Evolutionary conservation across 306 rosid species (phyloP), one percentile per base, ranked within the genome.

Genomic region (Malus domestica): DNA sequence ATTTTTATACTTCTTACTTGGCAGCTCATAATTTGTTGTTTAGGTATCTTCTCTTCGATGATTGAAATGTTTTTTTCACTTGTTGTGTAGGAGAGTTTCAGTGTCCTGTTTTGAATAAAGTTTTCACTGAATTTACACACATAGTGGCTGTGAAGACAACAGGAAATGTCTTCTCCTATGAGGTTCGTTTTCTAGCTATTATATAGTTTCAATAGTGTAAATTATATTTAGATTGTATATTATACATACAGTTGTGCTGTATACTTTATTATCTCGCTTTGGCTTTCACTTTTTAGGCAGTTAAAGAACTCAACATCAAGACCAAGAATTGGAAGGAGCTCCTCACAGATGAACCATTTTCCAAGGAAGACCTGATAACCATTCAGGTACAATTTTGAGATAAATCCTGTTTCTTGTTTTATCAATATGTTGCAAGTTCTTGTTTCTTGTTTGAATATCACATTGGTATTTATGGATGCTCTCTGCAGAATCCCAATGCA

Each of bases 241-340:
- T 38, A 59, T 12, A 15, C 42, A 54, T 65, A n/a, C 51, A 6
- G 29, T 20, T 20, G 29, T 22, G 12, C 27, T 65, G n/a, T 69
- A 3, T 74, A 27, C 29, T 57, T 62, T 52, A 46, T 58, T 58
- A 58, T 58, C 27, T 3, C 15, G 1, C 29, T 60, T 71, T 60
- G 62, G 45, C 35, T 22, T 35, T 70, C 76, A 19, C 58, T 72
- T 78, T 79, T 58, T 71, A 96, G 98, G 98, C 99, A 54, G 83
- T 92, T 61, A 96, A 92, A 85, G 99, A 96, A 83, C 84, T 96
- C 67, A 96, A 96, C 84, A 82, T 96, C 77, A 96, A 92, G 86
- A 96, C 89, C 10, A 96, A 90, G 86, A 92, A 90, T 84, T 96
- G 99, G 99, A 96, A 92, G 87, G 98, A 96, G 80, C 99, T 96